phyloP scores from a whole-genome alignment of 75 land plant species.

The Picea sitchensis region DNA sequence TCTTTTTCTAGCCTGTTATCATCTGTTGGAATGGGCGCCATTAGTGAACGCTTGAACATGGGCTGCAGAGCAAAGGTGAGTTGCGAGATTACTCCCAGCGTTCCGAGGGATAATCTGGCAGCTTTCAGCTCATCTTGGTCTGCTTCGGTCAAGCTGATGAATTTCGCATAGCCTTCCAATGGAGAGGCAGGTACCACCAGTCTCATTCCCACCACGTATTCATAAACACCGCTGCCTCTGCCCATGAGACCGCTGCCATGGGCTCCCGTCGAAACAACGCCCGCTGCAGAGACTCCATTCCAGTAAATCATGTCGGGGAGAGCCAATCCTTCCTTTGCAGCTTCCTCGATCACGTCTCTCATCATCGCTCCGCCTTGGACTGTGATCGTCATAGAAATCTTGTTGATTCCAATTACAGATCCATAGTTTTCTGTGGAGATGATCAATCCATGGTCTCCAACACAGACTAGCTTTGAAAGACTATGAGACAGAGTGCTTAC shows the following conservation, averaged over 20 bases:
- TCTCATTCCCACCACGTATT: slow-evolving; percentile 21
- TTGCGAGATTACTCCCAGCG: slow-evolving; percentile 26
- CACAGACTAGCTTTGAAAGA: no score
- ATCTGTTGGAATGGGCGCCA: neutral
- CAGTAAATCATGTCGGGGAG: no score
- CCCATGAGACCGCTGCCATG: neutral
- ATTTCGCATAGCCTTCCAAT: slow-evolving; percentile 16
- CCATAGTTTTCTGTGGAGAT: no score
- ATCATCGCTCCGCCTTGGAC: no score
- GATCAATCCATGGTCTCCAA: no score
- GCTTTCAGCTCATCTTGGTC: slow-evolving; percentile 17
- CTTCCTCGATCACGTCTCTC: no score
- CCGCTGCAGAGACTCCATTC: no score
- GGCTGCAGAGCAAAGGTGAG: slow-evolving; percentile 27
- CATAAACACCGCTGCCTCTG: slow-evolving; percentile 28
- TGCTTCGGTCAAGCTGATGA: slow-evolving; percentile 11
- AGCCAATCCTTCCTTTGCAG: no score
- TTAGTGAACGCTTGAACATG: slow-evolving; percentile 30
- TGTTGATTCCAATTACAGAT: no score
- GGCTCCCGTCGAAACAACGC: no score
- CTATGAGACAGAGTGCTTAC: no score
- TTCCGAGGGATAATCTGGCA: slow-evolving; percentile 26
- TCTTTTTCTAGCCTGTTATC: slow-evolving; percentile 15
- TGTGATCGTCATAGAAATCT: no score
- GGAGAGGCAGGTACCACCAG: slow-evolving; percentile 21